Evolutionary conservation across 1,139 yeast species (phyloP), one percentile per base, ranked within the genome.

Genomic region (Candida labiduridarum): DNA sequence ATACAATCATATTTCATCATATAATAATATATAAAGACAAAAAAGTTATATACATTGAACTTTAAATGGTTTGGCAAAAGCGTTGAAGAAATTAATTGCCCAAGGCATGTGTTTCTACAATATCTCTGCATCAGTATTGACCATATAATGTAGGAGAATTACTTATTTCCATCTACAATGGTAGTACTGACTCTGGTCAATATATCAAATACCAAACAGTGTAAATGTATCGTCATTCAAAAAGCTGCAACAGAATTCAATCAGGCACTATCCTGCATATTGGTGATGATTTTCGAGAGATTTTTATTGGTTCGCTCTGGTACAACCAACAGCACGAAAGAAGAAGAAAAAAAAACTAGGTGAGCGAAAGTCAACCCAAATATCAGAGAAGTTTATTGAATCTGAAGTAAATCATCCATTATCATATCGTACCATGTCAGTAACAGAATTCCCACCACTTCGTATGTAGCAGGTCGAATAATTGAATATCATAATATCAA

Each of bases 371-470:
- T n/a, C 40, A 40, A 45, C 36, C 12, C 39, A 9, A 45, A 42
- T 22, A 31, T 16, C 27, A 31, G 15, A 41, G 33, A 25, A 12
- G 19, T n/a, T n/a, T 8, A 31, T 18, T n/a, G 15, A 36, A 38
- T 34, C 25, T 31, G 22, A 33, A 38, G 25, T 4, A 18, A 41
- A 19, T 34, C n/a, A 14, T 16, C 9, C 2, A 22, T 4, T 22
- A 43, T 45, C 31, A 30, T 27, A n/a, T n/a, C n/a, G n/a, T 44
- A 56, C 39, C 49, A 73, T 76, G 80, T 63, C 79, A 46, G 78
- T 76, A 51, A 76, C 79, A 31, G 77, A 76, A 56, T 76, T 75
- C 61, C 81, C 81, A 59, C 80, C 80, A 56, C 79, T 76, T 66
- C 80, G 80, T 76, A 76, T 59, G 80, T 76, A 33, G 14, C 8